Evolutionary conservation across 2,329 filamentous ascomycete species (phyloP).

Genomic region (Scedosporium apiospermum): DNA sequence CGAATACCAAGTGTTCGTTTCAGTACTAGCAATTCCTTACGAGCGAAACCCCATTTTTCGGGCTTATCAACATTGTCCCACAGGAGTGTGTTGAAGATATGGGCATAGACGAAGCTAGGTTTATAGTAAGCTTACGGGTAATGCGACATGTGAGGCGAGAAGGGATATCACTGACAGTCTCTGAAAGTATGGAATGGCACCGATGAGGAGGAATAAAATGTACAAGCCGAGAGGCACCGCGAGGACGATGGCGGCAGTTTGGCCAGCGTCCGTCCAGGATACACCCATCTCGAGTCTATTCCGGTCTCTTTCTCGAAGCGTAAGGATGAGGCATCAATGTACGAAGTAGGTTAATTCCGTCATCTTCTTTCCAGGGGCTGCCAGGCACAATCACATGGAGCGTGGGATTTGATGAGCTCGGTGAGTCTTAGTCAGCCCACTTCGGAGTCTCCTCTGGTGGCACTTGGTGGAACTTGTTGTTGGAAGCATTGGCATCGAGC

Average conservation of each 20-base stretch:
- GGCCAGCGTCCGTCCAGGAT: not conserved
- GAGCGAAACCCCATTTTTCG: constrained; percentile 78
- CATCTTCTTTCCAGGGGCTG: not conserved
- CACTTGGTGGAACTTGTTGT: too few species aligned
- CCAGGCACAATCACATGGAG: not conserved
- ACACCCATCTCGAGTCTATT: not conserved
- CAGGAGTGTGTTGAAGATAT: constrained; percentile 64
- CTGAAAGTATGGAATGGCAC: constrained; percentile 64
- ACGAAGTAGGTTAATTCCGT: too few species aligned
- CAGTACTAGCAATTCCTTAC: constrained; percentile 31
- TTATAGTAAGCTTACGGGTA: not conserved
- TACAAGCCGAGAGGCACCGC: constrained; percentile 56
- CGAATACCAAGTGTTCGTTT: not conserved
- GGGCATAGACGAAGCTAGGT: constrained; percentile 68
- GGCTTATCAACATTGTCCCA: constrained; percentile 68
- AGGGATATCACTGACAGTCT: constrained; percentile 53
- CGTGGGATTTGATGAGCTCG: too few species aligned
- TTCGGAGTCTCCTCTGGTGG: too few species aligned
- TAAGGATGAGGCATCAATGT: not conserved
- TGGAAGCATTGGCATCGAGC: too few species aligned
- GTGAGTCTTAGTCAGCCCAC: too few species aligned
- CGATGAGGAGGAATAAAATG: constrained; percentile 51
- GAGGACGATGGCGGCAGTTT: constrained; percentile 17
- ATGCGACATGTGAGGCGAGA: not conserved
- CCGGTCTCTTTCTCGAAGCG: not conserved